Base-by-base conservation (phyloP, 2,329 filamentous ascomycete genomes). In the Mycosphaerella sp. region DNA sequence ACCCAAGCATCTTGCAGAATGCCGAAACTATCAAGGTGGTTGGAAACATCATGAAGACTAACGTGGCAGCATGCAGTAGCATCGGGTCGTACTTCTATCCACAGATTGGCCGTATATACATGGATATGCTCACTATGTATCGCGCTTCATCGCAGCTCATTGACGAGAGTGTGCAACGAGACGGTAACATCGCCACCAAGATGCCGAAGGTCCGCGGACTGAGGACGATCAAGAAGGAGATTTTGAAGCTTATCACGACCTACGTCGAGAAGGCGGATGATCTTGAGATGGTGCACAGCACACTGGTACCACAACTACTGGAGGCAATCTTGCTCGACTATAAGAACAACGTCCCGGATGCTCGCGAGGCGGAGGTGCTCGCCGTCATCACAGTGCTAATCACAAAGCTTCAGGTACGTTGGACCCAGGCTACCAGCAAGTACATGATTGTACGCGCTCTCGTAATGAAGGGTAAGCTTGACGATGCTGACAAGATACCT, bases 31-130 rank as follows among this genome's bases (percentile, higher is more conserved):
- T 98, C 75, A 98, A 98, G 76, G 85, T 98, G 60, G 90, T 98
- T 57, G 93, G 93, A 60, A 98, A 98, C 72, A 96, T 98, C 68
- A 98, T 98, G 93, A 98, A 98, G 80, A 98, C 93, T 0, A 98
- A 98, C 64, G 93, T 98, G 4, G 91, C 94, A n/a, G 93, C 93
- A 32, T 98, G 93, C 70, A 88, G 87, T 32, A 97, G 93, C 0
- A 93, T 98, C 52, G 93, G 94, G 30, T 84, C 88, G 46, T 98
- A 97, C 73, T 98, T 98, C 71, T 96, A 95, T 66, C 91, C 93
- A 10, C 93, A 98, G 68, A 95, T 98, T 62, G 93, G 91, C 36
- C 86, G 89, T 51, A 97, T 98, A 62, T 98, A 97, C 70, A 84
- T 94, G 61, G 93, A 98, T 68, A 97, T 98, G 91, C 76, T 98